Evolutionary conservation across 768 basidiomycete species (phyloP).

Genomic region (Trametes meyenii): DNA sequence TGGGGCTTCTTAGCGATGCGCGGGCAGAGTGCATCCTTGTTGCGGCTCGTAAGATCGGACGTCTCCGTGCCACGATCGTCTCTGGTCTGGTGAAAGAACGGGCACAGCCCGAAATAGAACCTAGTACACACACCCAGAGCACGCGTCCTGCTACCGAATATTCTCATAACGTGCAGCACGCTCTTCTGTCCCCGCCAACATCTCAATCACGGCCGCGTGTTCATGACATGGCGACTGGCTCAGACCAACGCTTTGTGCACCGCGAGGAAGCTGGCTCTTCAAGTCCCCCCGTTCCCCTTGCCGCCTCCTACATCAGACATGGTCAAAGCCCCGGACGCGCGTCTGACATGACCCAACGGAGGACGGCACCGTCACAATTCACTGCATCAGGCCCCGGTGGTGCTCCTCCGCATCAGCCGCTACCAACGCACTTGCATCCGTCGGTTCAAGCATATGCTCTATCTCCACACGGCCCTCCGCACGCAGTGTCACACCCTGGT

Average conservation of each 20-base stretch:
- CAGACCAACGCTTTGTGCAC: neutral
- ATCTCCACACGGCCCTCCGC: neutral
- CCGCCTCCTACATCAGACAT: neutral
- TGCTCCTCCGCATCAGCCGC: conserved; percentile 3
- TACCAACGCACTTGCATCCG: conserved; percentile 28
- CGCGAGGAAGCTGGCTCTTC: conserved; percentile 4
- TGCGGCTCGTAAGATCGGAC: conserved; percentile 71
- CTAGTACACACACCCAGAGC: conserved; percentile 24
- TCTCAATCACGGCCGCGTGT: neutral
- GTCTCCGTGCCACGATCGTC: conserved; percentile 57
- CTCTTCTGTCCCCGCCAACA: neutral
- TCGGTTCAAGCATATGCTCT: conserved; percentile 15
- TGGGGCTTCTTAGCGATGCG: conserved; percentile 56
- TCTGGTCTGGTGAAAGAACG: conserved; percentile 49
- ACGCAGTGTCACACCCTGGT: conserved; percentile 8
- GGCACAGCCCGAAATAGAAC: conserved; percentile 2
- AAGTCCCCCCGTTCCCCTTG: conserved; percentile 14
- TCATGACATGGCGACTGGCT: neutral
- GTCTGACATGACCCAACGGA: neutral
- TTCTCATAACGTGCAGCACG: neutral
- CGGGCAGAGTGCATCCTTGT: conserved; percentile 70
- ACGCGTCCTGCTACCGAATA: conserved; percentile 8
- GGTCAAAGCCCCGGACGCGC: neutral
- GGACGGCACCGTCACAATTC: conserved; percentile 18
- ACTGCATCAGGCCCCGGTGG: conserved; percentile 11